Conservation (phyloP, 2,329 filamentous ascomycete genomes). For the Epichloe bromicola region DNA sequence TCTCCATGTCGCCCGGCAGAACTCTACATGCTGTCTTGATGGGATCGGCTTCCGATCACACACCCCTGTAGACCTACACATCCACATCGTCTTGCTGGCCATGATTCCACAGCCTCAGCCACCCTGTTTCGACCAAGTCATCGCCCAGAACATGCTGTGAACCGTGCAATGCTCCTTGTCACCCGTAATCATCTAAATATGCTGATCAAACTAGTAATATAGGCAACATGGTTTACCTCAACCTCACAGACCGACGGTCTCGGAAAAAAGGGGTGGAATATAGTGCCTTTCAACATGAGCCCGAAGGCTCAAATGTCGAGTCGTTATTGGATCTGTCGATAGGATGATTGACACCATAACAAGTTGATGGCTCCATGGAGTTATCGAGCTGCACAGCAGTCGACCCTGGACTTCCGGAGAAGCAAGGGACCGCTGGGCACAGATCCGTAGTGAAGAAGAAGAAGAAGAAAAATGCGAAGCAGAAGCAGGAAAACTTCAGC, state of each 20-base stretch:
- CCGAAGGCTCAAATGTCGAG: slow-evolving; percentile 42
- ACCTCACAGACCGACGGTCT: slow-evolving; percentile 85
- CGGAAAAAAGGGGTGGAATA: slow-evolving; percentile 79
- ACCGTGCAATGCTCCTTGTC: no score
- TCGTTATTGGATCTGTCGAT: slow-evolving; percentile 93
- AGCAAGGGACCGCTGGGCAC: slow-evolving; percentile 70
- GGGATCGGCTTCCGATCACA: no score
- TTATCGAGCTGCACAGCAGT: slow-evolving; percentile 78
- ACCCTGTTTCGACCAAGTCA: no score
- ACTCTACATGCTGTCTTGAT: no score
- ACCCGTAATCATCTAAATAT: neutral
- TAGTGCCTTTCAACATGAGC: slow-evolving; percentile 41
- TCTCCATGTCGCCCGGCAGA: no score
- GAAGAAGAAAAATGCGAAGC: slow-evolving; percentile 22
- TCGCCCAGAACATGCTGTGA: no score
- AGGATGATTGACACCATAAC: slow-evolving; percentile 74
- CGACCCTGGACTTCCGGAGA: slow-evolving; percentile 45
- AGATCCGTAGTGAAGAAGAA: slow-evolving; percentile 52
- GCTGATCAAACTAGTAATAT: slow-evolving; percentile 6
- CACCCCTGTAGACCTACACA: no score
- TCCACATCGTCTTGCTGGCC: no score
- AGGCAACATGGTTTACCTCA: slow-evolving; percentile 68
- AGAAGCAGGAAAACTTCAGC: slow-evolving; percentile 12
- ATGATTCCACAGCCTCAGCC: no score
- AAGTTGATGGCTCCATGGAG: slow-evolving; percentile 62